Evolutionary conservation across 352 stramenopile genomes (phyloP), one percentile per base, ranked within the genome.

Genomic region (Globisporangium nunn): DNA sequence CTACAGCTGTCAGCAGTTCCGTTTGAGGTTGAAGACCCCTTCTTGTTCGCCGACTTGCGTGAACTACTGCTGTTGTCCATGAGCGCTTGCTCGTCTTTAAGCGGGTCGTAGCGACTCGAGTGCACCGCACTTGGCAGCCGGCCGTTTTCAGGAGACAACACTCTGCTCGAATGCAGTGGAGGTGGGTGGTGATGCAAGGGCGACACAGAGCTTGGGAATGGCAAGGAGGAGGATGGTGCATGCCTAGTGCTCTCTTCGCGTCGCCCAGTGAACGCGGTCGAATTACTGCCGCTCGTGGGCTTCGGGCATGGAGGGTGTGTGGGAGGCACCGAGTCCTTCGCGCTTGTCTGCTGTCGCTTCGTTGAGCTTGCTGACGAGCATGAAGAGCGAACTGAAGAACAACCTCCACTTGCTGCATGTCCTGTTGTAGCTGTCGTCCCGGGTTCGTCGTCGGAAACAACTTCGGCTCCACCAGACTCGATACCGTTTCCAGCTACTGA

Each of bases 401-500:
- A 39, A 11, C 70, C 62, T 39, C 33, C 51, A 5, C 30, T 72
- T 12, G 51, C 33, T 44, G 39, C 23, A 23, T 44, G 39, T 5
- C 41, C 41, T 12, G 41, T 17, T 3, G 68, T 33, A 58, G 54
- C 52, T 10, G 46, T 50, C 2, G 15, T 29, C 11, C 44, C 54
- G 5, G 28, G 10, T 10, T 90, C 79, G 6, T 82, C 71, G n/a
- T 87, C 79, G 0, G 68, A 84, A 5, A 75, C 56, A 0, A 90
- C 75, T 52, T 88, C 79, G 1, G 71, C 79, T 8, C 79, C 79
- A 5, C 79, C 79, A 11, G 74, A 85, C 54, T 78, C 74, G 39
- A 68, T 64, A 1, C 40, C 55, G 46, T 44, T 49, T 2, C 52
- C 62, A 53, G 35, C 17, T 50, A 23, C 23, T 23, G 23, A 23